Conservation (phyloP, 1,284 basidiomycete species). For the Pseudozyma hubeiensis region DNA sequence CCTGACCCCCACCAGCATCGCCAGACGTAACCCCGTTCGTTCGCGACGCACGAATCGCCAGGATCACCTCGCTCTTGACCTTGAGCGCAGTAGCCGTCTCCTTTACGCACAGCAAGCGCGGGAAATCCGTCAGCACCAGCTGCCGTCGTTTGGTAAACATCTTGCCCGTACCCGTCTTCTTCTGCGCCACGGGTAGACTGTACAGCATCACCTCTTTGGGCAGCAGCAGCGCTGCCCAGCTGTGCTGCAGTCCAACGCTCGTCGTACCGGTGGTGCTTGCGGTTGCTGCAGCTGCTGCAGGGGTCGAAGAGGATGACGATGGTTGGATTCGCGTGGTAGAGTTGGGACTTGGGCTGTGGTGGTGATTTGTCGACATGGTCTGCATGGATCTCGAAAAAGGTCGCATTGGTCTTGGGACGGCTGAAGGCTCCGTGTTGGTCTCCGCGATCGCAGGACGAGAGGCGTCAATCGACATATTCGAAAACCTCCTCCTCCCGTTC, state of each 20-base stretch:
- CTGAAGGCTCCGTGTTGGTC: background rate
- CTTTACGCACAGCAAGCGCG: conserved; percentile 72
- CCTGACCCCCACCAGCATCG: background rate
- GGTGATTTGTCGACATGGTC: conserved; percentile 4
- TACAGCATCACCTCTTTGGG: conserved; percentile 62
- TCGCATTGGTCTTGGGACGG: conserved; percentile 1
- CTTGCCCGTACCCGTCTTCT: conserved; percentile 57
- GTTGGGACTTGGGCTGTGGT: conserved; percentile 16
- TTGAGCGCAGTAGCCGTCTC: conserved; percentile 69
- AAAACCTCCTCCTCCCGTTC: conserved; percentile 29
- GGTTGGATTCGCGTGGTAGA: conserved; percentile 5
- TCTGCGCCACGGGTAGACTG: conserved; percentile 56
- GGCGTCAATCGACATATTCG: conserved; percentile 37
- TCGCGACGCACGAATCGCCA: conserved; percentile 54
- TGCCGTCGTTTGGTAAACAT: conserved; percentile 70
- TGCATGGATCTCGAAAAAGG: conserved; percentile 32
- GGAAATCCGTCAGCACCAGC: conserved; percentile 72
- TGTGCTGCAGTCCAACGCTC: conserved; percentile 23
- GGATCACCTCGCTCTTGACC: conserved; percentile 71
- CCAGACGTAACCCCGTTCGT: conserved; percentile 46
- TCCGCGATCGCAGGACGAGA: background rate
- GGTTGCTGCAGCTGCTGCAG: background rate
- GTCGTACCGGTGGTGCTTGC: background rate
- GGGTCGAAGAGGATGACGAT: background rate
- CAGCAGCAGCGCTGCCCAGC: conserved; percentile 58